Conservation (phyloP, 345 rosid species). For the Citrus hindsii region DNA sequence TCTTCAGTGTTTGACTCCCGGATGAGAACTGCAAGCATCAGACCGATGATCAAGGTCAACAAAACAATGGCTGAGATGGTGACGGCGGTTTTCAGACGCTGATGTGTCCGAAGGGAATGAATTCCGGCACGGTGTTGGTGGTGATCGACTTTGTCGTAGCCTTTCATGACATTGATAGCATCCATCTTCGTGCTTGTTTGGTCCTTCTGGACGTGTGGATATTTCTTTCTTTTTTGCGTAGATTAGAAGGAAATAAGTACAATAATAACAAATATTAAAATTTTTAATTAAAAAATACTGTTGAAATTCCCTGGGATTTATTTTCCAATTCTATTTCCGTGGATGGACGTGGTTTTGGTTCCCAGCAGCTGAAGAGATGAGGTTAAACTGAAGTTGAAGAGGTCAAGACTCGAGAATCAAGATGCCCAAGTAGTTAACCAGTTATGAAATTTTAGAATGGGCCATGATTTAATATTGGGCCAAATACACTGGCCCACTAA, state of each 20-base stretch:
- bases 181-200: conserved; percentile 35
- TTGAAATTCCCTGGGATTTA: no score
- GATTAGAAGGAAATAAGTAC: background rate
- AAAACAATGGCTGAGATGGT: conserved; percentile 41
- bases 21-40: conserved; percentile 29
- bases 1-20: conserved; percentile 27
- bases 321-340: no score
- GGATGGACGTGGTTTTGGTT: no score
- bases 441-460: background rate
- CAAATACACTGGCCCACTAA: no score
- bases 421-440: background rate
- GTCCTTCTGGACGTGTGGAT: no score
- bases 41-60: conserved; percentile 33
- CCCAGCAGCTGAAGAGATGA: background rate
- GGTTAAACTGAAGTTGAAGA: background rate
- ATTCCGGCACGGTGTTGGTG: conserved; percentile 17
- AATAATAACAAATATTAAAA: no score
- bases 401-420: background rate
- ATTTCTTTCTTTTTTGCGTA: background rate
- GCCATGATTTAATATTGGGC: background rate
- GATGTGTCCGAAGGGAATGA: conserved; percentile 30
- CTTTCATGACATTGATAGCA: conserved; percentile 52
- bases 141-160: conserved; percentile 59
- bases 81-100: conserved; percentile 23
- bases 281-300: no score